These are phyloP conservation scores for Eimeria brunetti DNA, from an alignment of 169 alveolate genomes.

Conservation along the genomic window DNA sequence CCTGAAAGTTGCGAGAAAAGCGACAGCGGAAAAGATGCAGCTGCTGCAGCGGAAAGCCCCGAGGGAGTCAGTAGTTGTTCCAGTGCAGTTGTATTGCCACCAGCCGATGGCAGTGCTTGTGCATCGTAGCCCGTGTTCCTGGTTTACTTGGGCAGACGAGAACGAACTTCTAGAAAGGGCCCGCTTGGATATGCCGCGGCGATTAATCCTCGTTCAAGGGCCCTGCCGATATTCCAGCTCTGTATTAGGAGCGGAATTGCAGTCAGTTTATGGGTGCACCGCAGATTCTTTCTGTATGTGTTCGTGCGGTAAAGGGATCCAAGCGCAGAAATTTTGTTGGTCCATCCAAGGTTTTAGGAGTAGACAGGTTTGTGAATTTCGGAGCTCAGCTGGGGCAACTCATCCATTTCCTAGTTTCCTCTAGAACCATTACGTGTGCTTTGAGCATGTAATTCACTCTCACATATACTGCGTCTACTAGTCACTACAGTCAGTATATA, in stretches of 20 bases:
- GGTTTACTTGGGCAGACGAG: not conserved
- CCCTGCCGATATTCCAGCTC: not conserved
- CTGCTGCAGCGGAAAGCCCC: not conserved
- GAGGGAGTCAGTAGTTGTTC: not conserved
- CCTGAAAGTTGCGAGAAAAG: not conserved
- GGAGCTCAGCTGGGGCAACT: not conserved
- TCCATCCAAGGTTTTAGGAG: not conserved
- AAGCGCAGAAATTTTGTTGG: not conserved
- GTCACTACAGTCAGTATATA: not conserved
- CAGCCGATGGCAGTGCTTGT: conserved; percentile 35
- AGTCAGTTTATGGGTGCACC: not conserved
- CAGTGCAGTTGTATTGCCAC: not conserved
- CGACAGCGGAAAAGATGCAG: conserved; percentile 23
- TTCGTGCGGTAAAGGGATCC: not conserved
- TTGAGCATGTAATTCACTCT: not conserved
- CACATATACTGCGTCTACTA: not conserved
- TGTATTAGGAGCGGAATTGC: not conserved
- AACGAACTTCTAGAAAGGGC: not conserved
- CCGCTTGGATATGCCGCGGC: not conserved
- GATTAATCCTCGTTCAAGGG: not conserved
- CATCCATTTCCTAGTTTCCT: not conserved
- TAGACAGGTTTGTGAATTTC: not conserved
- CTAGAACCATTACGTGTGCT: not conserved
- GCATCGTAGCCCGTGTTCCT: not conserved
- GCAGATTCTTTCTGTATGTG: not conserved